phyloP scores from a whole-genome alignment of 495 filamentous ascomycete species.

The Neurospora sp. region DNA sequence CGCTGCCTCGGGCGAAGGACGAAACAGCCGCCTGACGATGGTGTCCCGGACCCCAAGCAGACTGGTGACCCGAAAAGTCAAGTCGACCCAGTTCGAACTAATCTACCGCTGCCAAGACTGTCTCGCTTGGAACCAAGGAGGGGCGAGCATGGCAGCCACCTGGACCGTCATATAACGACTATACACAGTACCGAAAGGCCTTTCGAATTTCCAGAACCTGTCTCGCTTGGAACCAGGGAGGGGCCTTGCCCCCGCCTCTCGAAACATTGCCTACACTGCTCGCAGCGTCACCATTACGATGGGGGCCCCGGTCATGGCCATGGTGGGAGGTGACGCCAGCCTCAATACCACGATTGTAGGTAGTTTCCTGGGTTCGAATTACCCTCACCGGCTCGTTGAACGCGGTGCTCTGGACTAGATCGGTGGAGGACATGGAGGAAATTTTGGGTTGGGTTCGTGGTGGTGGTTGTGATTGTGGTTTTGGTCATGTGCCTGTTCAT shows the following conservation, averaged over 20 bases:
- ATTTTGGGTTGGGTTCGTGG: not conserved
- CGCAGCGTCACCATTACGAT: slow-evolving; percentile 35
- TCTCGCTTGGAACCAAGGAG: slow-evolving; percentile 39
- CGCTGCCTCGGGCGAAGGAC: too few relatives aligned
- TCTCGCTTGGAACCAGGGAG: too few relatives aligned
- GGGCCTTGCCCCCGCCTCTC: slow-evolving; percentile 1
- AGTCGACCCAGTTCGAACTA: slow-evolving; percentile 36
- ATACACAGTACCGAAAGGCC: too few relatives aligned
- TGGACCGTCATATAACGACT: too few relatives aligned
- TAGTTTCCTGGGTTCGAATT: slow-evolving; percentile 13
- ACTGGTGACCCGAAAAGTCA: too few relatives aligned
- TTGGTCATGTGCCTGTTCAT: not conserved
- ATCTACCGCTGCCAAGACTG: slow-evolving; percentile 57
- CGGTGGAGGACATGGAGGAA: not conserved
- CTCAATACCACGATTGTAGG: slow-evolving; percentile 36
- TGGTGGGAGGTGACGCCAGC: slow-evolving; percentile 28
- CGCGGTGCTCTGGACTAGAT: not conserved
- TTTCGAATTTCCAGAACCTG: too few relatives aligned
- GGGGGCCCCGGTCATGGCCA: slow-evolving; percentile 25
- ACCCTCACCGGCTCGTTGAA: too few relatives aligned
- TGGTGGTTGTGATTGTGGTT: not conserved
- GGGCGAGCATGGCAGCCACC: not conserved
- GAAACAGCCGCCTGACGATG: too few relatives aligned
- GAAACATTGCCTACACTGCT: slow-evolving; percentile 32
- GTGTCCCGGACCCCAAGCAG: too few relatives aligned